Evolutionary conservation across 768 basidiomycete genomes (phyloP), one percentile per base, ranked within the genome.

Genomic region (Leucocoprinus sp.): DNA sequence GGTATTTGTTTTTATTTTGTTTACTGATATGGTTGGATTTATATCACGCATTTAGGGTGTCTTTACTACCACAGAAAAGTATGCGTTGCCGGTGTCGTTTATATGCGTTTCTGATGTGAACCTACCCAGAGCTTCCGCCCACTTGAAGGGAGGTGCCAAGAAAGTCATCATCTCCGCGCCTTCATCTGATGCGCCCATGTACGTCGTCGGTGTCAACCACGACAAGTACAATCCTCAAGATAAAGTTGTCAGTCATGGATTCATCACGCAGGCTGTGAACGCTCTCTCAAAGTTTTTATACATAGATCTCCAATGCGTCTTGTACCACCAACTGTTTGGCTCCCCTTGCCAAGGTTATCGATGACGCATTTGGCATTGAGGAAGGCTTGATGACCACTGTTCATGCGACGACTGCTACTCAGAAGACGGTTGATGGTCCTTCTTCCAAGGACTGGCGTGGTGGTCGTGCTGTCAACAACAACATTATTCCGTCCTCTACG

Each of bases 311-410:
- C 57, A 98, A 99, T 69, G 95, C 95, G 23, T 97, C 93, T 17
- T 98, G 95, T 82, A 98, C 95, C 37, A 99, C 95, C 66, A 99
- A 99, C 83, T 99, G 95, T 70, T 80, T 99, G 49, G 95, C 95
- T n/a, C 92, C 95, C 52, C 80, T 99, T 51, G 95, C 93, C 65
- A 99, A 99, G 76, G 84, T 97, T 66, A 75, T 99, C 74, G 58
- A 99, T 69, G 96, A 98, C 80, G 92, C 90, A 52, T 97, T 89
- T 60, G 89, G 86, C 57, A 93, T 99, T 59, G 75, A 87, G 50
- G 95, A 99, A 72, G 95, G 87, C 61, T 76, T 99, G 64, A 98
- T 98, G 96, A 93, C 87, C 70, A 97, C 95, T 57, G 88, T 99
- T 57, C 93, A 98, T 65, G 83, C 93, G 34, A 93, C 93, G 56